phyloP scores from a whole-genome alignment of 2,329 filamentous ascomycete species.

The Cercospora sojina region DNA sequence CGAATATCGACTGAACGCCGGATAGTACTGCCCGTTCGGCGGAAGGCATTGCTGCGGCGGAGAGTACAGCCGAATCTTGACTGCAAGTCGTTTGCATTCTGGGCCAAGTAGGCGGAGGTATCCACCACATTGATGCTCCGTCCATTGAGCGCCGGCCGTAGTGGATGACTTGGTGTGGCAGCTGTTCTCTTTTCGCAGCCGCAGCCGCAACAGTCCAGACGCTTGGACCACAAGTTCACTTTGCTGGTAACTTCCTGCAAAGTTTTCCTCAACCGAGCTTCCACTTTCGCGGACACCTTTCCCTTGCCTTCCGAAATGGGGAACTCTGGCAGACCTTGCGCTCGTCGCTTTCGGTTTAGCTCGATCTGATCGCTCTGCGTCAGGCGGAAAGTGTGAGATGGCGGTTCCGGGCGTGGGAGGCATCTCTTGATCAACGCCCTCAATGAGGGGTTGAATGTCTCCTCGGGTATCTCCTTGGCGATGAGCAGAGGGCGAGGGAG shows the following conservation, averaged over 20 bases:
- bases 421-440: background rate
- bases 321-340: background rate
- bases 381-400: background rate
- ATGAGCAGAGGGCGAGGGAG: background rate
- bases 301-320: background rate
- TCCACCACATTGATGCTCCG: slow-evolving; percentile 5
- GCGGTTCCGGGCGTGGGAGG: background rate
- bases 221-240: background rate
- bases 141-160: background rate
- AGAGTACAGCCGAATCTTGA: background rate
- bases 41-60: slow-evolving; percentile 2
- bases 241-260: background rate
- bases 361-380: background rate
- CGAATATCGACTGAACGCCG: background rate
- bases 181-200: background rate
- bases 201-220: background rate
- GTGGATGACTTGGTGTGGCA: background rate
- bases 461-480: background rate
- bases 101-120: slow-evolving; percentile 5
- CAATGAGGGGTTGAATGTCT: background rate
- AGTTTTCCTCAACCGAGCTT: slow-evolving; percentile 5
- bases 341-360: background rate
- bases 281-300: background rate
- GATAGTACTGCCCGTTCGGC: background rate
- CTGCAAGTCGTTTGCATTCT: background rate